A percentile compares a stretch with the other conserved stretches of the same genome.
Conservation (phyloP, 495 filamentous ascomycete genomes). For the Pseudoneurospora amorphoporcata region DNA sequence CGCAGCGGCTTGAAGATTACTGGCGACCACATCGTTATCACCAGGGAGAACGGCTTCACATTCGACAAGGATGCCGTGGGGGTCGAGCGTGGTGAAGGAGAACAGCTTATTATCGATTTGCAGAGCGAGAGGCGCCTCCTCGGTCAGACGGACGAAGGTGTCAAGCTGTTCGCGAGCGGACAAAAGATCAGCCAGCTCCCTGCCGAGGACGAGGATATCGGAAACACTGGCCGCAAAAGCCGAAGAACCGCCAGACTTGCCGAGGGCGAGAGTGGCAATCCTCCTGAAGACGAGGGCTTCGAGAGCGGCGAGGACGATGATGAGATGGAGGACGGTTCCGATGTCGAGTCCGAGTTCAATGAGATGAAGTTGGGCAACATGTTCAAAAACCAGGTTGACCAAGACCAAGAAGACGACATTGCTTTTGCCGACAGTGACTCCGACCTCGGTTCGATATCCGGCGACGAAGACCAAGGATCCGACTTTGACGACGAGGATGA, state of each 20-base stretch:
- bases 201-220: constrained; percentile 38
- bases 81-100: constrained; percentile 74
- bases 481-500: constrained; percentile 45
- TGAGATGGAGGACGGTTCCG: constrained; percentile 35
- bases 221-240: constrained; percentile 55
- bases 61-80: constrained; percentile 65
- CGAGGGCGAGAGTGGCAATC: constrained; percentile 45
- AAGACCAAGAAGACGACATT: constrained; percentile 47
- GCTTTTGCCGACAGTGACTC: constrained; percentile 96
- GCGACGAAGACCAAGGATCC: constrained; percentile 47
- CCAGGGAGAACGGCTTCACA: constrained; percentile 50
- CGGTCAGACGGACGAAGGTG: constrained; percentile 69
- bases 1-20: constrained; percentile 75
- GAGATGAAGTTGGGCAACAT: constrained; percentile 46
- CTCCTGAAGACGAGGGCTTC: constrained; percentile 48
- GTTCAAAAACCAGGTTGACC: constrained; percentile 36
- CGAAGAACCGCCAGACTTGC: constrained; percentile 56
- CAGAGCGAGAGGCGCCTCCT: constrained; percentile 73
- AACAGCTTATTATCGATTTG: constrained; percentile 83
- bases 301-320: constrained; percentile 45
- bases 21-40: constrained; percentile 49
- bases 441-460: constrained; percentile 85
- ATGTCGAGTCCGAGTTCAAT: constrained; percentile 44
- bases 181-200: constrained; percentile 52
- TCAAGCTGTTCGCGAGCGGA: constrained; percentile 75